Percentiles rank a stretch among this genome's conserved stretches.
These are phyloP conservation scores for Shiraia sp. DNA, from an alignment of 2,329 filamentous ascomycete species.

Conservation along the genomic window DNA sequence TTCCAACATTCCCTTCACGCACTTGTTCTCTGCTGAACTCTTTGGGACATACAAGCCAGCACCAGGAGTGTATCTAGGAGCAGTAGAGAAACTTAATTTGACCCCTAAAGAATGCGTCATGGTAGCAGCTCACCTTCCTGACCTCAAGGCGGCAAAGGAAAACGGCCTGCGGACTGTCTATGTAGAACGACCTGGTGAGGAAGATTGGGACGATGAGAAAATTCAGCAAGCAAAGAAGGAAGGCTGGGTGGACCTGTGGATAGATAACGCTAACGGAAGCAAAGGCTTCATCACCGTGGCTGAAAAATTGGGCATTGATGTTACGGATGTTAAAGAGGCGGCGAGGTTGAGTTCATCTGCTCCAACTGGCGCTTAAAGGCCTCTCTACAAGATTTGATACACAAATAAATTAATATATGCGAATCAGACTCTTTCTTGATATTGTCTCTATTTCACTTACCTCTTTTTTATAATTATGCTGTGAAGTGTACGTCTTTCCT, in stretches of 20 bases:
- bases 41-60: constrained; percentile 78
- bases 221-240: constrained; percentile 58
- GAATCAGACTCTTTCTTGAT: too few relatives aligned
- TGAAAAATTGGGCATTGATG: constrained; percentile 42
- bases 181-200: constrained; percentile 70
- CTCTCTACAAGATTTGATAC: too few relatives aligned
- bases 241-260: constrained; percentile 63
- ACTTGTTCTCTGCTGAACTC: constrained; percentile 68
- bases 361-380: too few relatives aligned
- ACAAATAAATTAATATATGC: too few relatives aligned
- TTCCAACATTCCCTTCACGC: constrained; percentile 64
- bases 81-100: constrained; percentile 61
- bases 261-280: constrained; percentile 50
- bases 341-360: constrained; percentile 23
- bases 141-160: constrained; percentile 67
- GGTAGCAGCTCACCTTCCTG: constrained; percentile 75
- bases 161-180: constrained; percentile 73
- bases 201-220: constrained; percentile 60
- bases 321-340: constrained; percentile 2
- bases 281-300: constrained; percentile 55
- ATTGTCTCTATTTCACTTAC: too few relatives aligned
- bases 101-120: constrained; percentile 68
- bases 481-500: too few relatives aligned
- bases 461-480: too few relatives aligned
- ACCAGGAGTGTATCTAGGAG: constrained; percentile 69